Evolutionary conservation across 2,329 filamentous ascomycete genomes (phyloP).

Genomic region (Trichophaea hybrida): DNA sequence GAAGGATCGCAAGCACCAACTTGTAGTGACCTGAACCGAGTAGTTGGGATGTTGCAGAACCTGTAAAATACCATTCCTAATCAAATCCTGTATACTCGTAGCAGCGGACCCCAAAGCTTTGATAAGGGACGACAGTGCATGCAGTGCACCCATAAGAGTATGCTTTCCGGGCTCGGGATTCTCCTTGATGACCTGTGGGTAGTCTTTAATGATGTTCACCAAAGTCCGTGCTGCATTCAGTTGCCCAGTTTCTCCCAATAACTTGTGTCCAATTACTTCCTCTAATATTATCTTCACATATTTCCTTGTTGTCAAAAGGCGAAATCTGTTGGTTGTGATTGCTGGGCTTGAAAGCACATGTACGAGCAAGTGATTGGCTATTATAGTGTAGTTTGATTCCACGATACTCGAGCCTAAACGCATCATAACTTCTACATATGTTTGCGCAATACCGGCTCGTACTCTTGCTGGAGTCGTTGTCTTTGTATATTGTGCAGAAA

Average conservation of each 20-base stretch:
- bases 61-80: slow-evolving; percentile 75
- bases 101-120: slow-evolving; percentile 67
- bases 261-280: slow-evolving; percentile 62
- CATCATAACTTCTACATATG: slow-evolving; percentile 68
- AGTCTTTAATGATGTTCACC: slow-evolving; percentile 86
- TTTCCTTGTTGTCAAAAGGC: slow-evolving; percentile 67
- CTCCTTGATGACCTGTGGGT: slow-evolving; percentile 77
- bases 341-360: slow-evolving; percentile 65
- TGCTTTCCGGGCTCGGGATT: slow-evolving; percentile 79
- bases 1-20: slow-evolving; percentile 72
- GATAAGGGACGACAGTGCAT: slow-evolving; percentile 65
- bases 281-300: slow-evolving; percentile 75
- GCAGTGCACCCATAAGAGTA: slow-evolving; percentile 62
- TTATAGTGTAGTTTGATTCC: slow-evolving; percentile 65
- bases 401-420: slow-evolving; percentile 69
- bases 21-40: slow-evolving; percentile 81
- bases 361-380: slow-evolving; percentile 64
- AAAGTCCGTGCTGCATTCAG: slow-evolving; percentile 65
- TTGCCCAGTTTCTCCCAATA: slow-evolving; percentile 82
- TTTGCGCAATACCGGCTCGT: slow-evolving; percentile 70
- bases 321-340: slow-evolving; percentile 73
- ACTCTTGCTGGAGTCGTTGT: slow-evolving; percentile 64
- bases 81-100: slow-evolving; percentile 62
- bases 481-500: slow-evolving; percentile 69
- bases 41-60: slow-evolving; percentile 91